phyloP scores from a whole-genome alignment of 495 filamentous ascomycete genomes.

The Trichoderma parareesei region DNA sequence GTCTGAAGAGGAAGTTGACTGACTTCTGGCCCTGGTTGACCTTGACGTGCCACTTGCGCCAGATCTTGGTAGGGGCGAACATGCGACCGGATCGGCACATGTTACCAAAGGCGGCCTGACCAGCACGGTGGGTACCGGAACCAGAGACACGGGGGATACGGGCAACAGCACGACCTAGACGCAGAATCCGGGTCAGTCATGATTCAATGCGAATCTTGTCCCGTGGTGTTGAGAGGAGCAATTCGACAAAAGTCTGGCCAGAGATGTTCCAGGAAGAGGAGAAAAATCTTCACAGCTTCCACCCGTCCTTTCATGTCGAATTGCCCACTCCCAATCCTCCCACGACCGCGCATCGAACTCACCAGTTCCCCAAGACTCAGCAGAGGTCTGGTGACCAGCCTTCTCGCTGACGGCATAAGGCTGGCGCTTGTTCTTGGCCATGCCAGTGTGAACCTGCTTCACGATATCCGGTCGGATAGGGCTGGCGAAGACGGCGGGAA shows the following conservation, averaged over 20 bases:
- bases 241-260: neutral
- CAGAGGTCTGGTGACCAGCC: conserved; percentile 98
- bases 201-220: neutral
- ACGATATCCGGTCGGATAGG: conserved; percentile 99
- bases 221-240: conserved; percentile 5
- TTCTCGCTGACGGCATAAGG: conserved; percentile 99
- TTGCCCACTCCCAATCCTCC: conserved; percentile 1
- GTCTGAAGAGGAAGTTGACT: conserved; percentile 20
- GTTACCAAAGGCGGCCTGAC: conserved; percentile 99
- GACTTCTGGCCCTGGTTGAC: conserved; percentile 96
- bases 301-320: neutral
- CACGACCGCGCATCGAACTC: conserved; percentile 36
- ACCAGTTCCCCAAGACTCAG: conserved; percentile 99
- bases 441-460: conserved; percentile 96
- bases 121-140: conserved; percentile 99
- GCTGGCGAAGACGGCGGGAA: conserved; percentile 88
- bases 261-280: neutral
- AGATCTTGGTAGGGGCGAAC: conserved; percentile 99
- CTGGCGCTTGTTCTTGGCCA: conserved; percentile 99
- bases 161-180: conserved; percentile 89
- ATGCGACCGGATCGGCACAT: conserved; percentile 99
- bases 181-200: conserved; percentile 17
- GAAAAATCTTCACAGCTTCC: neutral
- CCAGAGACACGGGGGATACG: conserved; percentile 99
- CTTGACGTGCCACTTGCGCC: conserved; percentile 99